These are phyloP conservation scores for Emericellopsis atlantica DNA, from an alignment of 2,329 filamentous ascomycete genomes.

Conservation along the genomic window DNA sequence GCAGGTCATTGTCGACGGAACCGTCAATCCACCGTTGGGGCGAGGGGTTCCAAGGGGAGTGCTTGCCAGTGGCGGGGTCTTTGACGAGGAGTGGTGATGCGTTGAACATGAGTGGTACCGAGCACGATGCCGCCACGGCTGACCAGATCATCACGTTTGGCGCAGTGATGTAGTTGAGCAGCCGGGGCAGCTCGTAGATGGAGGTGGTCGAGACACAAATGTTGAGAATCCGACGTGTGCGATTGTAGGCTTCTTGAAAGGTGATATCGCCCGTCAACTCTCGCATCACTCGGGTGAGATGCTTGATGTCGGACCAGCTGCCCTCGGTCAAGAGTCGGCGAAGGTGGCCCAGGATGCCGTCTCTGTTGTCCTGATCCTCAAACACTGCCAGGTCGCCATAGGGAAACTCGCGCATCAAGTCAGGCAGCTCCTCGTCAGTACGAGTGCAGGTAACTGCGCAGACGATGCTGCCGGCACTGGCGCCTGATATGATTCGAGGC, in stretches of 20 bases:
- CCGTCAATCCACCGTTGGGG: conserved; percentile 86
- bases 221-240: conserved; percentile 83
- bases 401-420: conserved; percentile 56
- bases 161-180: conserved; percentile 87
- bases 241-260: conserved; percentile 91
- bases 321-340: conserved; percentile 69
- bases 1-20: conserved; percentile 87
- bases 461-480: conserved; percentile 80
- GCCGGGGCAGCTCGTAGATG: conserved; percentile 71
- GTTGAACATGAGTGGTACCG: conserved; percentile 77
- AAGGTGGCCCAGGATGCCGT: conserved; percentile 56
- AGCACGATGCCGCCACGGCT: conserved; percentile 90
- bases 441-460: conserved; percentile 67
- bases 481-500: conserved; percentile 77
- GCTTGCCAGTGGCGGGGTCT: conserved; percentile 65
- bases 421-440: conserved; percentile 66
- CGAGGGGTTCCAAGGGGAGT: conserved; percentile 74
- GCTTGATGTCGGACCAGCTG: conserved; percentile 71
- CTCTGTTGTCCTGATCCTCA: conserved; percentile 43
- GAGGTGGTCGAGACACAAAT: conserved; percentile 86
- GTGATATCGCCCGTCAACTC: conserved; percentile 76
- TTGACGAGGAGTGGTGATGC: conserved; percentile 72
- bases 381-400: conserved; percentile 76
- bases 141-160: conserved; percentile 96
- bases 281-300: conserved; percentile 73